Evolutionary conservation across 495 filamentous ascomycete species (phyloP), one percentile per base, ranked within the genome.

Genomic region (Collariella sp.): DNA sequence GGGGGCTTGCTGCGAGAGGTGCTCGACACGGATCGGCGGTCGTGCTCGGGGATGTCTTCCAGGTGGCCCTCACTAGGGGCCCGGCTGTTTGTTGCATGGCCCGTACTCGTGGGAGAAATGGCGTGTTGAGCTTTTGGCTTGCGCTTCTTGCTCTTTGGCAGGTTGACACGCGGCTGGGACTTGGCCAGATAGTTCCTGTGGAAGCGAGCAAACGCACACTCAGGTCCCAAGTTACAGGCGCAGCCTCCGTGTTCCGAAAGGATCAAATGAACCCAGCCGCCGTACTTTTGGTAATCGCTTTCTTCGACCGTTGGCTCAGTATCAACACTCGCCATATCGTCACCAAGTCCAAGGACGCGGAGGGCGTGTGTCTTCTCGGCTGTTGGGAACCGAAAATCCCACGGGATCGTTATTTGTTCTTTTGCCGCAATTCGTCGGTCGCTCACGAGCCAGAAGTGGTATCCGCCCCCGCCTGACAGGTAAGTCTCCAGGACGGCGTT

Each of bases 171-270:
- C 7, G 62, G 36, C 20, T 76, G 69, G 4, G 71, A 54, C 47
- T 77, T 81, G 13, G 74, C 60, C 50, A 77, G 66, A 56, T 81
- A 79, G 26, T 81, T 83, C 52, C 82, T 79, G 70, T 89, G 86
- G 40, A 91, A 83, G n/a, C 79, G 82, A 23, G 79, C 78, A 62
- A 95, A 80, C 7, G 82, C 74, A 62, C 89, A 95, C 24, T 82
- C 76, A 11, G 72, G 62, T 0, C 79, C 74, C 3, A 79, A 67
- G 49, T 83, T 76, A 67, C 91, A 96, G 5, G 90, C 89, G 70
- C 91, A 96, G 9, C 87, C 89, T 24, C 91, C 91, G 65, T 90
- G 87, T 62, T 93, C 86, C 5, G 87, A 83, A 2, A 95, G 80
- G 7, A 93, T 81, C 42, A 78, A 80, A 54, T 83, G 79, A n/a